Conservation (phyloP, 768 basidiomycete genomes). For the Mycena vitilis region DNA sequence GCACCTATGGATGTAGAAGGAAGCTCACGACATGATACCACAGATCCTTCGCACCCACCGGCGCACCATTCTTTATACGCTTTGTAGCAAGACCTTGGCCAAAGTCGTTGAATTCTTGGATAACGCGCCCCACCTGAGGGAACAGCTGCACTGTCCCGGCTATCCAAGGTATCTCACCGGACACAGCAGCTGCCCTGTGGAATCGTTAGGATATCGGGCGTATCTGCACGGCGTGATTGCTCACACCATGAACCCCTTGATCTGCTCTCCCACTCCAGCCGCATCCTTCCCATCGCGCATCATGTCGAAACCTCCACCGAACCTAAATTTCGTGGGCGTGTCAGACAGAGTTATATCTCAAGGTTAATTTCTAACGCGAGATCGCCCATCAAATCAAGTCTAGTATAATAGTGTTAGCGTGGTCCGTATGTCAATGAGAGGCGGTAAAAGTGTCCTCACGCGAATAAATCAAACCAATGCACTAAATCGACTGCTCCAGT, state of each 20-base stretch:
- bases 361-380: conserved; percentile 45
- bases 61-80: conserved; percentile 21
- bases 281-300: conserved; percentile 52
- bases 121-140: conserved; percentile 10
- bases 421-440: background rate
- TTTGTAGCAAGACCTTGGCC: conserved; percentile 8
- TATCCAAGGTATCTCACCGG: conserved; percentile 47
- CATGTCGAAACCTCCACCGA: conserved; percentile 45
- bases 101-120: conserved; percentile 23
- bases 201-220: background rate
- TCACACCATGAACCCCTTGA: conserved; percentile 57
- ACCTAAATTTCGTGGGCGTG: conserved; percentile 32
- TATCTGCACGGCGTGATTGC: conserved; percentile 18
- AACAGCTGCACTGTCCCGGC: conserved; percentile 10
- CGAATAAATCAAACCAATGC: conserved; percentile 51
- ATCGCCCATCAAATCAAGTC: conserved; percentile 54
- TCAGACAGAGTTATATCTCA: conserved; percentile 15
- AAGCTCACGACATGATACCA: conserved; percentile 52
- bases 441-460: conserved; percentile 41
- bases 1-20: background rate
- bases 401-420: conserved; percentile 18
- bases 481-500: conserved; percentile 45
- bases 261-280: conserved; percentile 54
- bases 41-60: conserved; percentile 55
- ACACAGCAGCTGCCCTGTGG: conserved; percentile 47